phyloP scores from a whole-genome alignment of 495 filamentous ascomycete genomes.

The Choiromyces venosus region DNA sequence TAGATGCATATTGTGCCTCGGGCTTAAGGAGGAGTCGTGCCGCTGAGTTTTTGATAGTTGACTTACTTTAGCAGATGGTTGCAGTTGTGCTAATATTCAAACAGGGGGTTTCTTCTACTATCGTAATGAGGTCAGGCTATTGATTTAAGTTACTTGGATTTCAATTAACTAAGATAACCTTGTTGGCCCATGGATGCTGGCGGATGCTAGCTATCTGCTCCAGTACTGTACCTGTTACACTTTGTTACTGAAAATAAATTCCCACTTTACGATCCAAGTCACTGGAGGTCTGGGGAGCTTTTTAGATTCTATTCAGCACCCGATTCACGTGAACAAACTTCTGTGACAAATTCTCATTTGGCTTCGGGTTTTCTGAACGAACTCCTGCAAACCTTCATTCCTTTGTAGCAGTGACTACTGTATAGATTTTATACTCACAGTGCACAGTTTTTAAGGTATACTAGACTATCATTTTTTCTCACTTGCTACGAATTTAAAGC shows the following conservation, averaged over 20 bases:
- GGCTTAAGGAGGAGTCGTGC: no score
- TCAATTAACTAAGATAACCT: not conserved
- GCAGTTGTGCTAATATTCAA: no score
- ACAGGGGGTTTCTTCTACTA: no score
- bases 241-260: not conserved
- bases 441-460: not conserved
- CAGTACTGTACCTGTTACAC: not conserved
- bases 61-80: no score
- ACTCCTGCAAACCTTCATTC: not conserved
- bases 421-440: not conserved
- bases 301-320: not conserved
- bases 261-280: not conserved
- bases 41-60: not conserved
- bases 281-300: not conserved
- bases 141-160: not conserved
- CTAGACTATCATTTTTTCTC: not conserved
- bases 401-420: not conserved
- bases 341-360: not conserved
- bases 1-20: not conserved
- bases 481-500: not conserved
- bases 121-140: not conserved
- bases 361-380: not conserved
- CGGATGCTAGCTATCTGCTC: not conserved
- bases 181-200: not conserved
- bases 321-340: not conserved